Conservation (phyloP, 1,284 basidiomycete genomes). For the Fomitopsis betulina region DNA sequence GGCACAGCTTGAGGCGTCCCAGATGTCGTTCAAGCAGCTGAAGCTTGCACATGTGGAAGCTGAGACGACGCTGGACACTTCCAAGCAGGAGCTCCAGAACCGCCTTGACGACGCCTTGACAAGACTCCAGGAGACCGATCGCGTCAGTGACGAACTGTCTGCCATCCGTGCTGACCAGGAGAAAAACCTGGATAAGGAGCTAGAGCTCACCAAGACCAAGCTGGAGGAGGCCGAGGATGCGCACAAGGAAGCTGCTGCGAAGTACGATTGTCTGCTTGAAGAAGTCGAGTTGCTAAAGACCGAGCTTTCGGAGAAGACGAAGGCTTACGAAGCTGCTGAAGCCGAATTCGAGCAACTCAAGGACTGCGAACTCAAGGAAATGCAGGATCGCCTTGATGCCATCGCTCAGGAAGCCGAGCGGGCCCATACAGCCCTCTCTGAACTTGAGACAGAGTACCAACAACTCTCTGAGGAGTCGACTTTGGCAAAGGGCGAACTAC, state of each 20-base stretch:
- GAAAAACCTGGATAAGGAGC: slow-evolving; percentile 8
- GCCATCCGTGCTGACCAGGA: slow-evolving; percentile 14
- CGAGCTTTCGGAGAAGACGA: slow-evolving; percentile 16
- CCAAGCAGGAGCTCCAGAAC: slow-evolving; percentile 20
- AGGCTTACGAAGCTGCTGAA: slow-evolving; percentile 9
- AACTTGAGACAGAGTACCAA: slow-evolving; percentile 25
- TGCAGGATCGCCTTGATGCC: slow-evolving; percentile 24
- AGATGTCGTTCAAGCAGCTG: slow-evolving; percentile 24
- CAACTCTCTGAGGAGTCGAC: slow-evolving; percentile 27
- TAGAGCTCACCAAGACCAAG: slow-evolving; percentile 7
- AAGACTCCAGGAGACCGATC: slow-evolving; percentile 15
- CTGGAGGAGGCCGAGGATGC: slow-evolving; percentile 5
- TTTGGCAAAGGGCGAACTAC: slow-evolving; percentile 23
- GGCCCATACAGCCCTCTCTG: slow-evolving; percentile 19
- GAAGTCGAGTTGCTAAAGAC: slow-evolving; percentile 10
- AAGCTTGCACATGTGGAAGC: slow-evolving; percentile 15
- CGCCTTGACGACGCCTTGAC: slow-evolving; percentile 20
- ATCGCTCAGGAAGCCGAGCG: slow-evolving; percentile 17
- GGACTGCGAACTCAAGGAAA: slow-evolving; percentile 18
- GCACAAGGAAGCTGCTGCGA: slow-evolving; percentile 1
- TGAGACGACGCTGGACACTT: slow-evolving; percentile 15
- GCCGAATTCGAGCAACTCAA: slow-evolving; percentile 13
- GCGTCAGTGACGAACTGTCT: slow-evolving; percentile 17
- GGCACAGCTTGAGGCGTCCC: slow-evolving; percentile 31
- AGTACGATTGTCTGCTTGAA: slow-evolving; percentile 6